These are phyloP conservation scores for Drosera spatulata DNA, from an alignment of 179 eudicot species.

Conservation along the genomic window DNA sequence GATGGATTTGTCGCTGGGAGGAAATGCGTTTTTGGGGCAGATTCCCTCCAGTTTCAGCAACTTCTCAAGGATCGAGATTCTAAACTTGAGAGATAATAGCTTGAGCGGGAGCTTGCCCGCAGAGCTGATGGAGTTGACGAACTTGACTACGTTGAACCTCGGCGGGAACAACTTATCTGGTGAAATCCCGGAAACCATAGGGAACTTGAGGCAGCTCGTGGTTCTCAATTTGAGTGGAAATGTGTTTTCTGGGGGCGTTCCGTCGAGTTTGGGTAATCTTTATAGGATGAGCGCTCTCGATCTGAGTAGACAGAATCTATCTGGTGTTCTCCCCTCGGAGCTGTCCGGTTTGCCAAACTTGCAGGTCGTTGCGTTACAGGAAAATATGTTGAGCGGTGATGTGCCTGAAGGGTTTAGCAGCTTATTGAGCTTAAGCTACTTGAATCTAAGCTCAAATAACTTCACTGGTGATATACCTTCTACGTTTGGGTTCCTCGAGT, in stretches of 20 bases:
- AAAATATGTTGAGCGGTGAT: slow-evolving; percentile 43
- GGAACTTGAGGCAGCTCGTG: slow-evolving; percentile 33
- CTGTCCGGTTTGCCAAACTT: slow-evolving; percentile 63
- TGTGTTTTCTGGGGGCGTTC: slow-evolving; percentile 45
- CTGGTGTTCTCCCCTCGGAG: slow-evolving; percentile 59
- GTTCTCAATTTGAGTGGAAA: slow-evolving; percentile 50
- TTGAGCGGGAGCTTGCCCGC: slow-evolving; percentile 34
- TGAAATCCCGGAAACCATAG: slow-evolving; percentile 36
- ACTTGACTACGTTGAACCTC: slow-evolving; percentile 46
- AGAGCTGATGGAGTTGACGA: slow-evolving; percentile 33
- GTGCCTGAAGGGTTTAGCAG: slow-evolving; percentile 77
- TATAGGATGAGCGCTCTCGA: slow-evolving; percentile 42
- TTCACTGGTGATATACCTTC: slow-evolving; percentile 49
- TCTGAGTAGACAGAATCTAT: slow-evolving; percentile 51
- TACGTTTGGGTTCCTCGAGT: slow-evolving; percentile 53
- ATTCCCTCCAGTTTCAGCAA: slow-evolving; percentile 26
- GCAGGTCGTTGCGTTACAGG: slow-evolving; percentile 59
- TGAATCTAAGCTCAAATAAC: slow-evolving; percentile 63
- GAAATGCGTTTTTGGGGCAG: slow-evolving; percentile 38
- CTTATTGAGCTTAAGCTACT: slow-evolving; percentile 39
- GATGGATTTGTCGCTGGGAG: slow-evolving; percentile 36
- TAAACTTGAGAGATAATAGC: slow-evolving; percentile 39
- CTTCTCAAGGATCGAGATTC: slow-evolving; percentile 17
- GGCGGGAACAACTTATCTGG: slow-evolving; percentile 52
- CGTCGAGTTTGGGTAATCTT: slow-evolving; percentile 41